These are phyloP conservation scores for Plasmodium cynomolgi DNA, from an alignment of 169 alveolate species.

Conservation along the genomic window DNA sequence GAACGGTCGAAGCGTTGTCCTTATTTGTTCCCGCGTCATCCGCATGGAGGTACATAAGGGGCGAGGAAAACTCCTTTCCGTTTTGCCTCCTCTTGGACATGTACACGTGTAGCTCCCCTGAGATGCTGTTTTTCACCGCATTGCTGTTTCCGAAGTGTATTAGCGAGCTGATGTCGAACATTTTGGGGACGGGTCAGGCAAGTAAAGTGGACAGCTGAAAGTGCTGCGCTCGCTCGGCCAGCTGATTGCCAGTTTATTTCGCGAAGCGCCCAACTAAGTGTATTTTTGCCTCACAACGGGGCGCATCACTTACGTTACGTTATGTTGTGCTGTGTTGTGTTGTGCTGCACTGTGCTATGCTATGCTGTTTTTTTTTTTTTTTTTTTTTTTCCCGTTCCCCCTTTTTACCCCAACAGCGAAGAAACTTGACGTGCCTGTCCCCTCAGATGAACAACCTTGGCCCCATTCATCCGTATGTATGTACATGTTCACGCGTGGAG, in stretches of 20 bases:
- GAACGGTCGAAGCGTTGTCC: not conserved
- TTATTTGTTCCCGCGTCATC: not conserved
- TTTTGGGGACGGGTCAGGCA: not conserved
- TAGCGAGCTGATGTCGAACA: slow-evolving; percentile 50
- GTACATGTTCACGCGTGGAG: not conserved
- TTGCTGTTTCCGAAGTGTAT: slow-evolving; percentile 33
- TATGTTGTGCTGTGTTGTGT: not conserved
- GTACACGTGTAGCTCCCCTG: slow-evolving; percentile 46
- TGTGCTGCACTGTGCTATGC: not conserved
- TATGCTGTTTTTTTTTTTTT: not conserved
- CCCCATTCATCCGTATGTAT: not conserved
- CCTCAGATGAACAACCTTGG: not conserved
- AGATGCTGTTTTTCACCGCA: slow-evolving; percentile 1
- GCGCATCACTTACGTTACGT: not conserved
- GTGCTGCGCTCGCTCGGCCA: not conserved
- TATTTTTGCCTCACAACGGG: not conserved
- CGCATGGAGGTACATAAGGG: not conserved
- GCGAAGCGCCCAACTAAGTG: not conserved
- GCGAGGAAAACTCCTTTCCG: slow-evolving; percentile 10
- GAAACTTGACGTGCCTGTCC: not conserved
- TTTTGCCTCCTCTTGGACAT: slow-evolving; percentile 30
- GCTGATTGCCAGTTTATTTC: not conserved
- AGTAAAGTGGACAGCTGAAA: not conserved
- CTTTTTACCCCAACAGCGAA: not conserved
- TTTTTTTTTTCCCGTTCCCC: not conserved